Base-by-base conservation (phyloP, 2,329 filamentous ascomycete species). In the Fusarium compactum region DNA sequence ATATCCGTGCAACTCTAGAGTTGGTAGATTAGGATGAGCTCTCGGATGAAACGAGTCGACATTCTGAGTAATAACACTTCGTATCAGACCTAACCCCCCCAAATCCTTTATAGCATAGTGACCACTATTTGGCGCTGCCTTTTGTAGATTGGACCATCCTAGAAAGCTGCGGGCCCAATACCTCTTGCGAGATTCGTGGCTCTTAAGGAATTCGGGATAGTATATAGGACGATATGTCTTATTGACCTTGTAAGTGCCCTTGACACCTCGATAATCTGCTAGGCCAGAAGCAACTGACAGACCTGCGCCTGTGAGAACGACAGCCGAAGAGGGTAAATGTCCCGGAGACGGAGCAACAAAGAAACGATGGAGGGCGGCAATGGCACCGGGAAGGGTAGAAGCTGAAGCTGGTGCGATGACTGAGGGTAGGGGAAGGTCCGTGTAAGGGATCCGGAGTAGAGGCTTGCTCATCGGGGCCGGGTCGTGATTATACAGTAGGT, bases 111-210 rank as follows among this genome's bases (percentile, higher is more conserved):
- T 87, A 4, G 95, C 94, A 77, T 88, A 85, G 81, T 99, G 96
- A 3, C 90, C 90, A 5, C 84, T 82, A 77, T 98, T 98, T 15
- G 95, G 95, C 62, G 83, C 84, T n/a, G 94, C 93, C 67, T 89
- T 91, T 76, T 92, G 84, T 71, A 98, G 83, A 46, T 89, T 94
- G 6, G 93, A 90, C 95, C 95, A 98, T 40, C 96, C 96, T 22
- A 99, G 83, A 79, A 97, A 99, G 77, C 93, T 97, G 51, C 96
- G 85, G 1, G 96, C 95, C 96, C 96, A 99, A 79, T 99, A 99
- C 66, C 96, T 85, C 80, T 98, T 96, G 70, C 96, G 86, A 15
- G 92, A 90, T 78, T 95, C 93, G 80, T 98, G 95, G 70, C 84
- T 92, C 48, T 86, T 83, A 45, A 94, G 81, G 77, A 98, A 99